Base-by-base conservation (phyloP, 768 basidiomycete species). In the Mycena maculata region DNA sequence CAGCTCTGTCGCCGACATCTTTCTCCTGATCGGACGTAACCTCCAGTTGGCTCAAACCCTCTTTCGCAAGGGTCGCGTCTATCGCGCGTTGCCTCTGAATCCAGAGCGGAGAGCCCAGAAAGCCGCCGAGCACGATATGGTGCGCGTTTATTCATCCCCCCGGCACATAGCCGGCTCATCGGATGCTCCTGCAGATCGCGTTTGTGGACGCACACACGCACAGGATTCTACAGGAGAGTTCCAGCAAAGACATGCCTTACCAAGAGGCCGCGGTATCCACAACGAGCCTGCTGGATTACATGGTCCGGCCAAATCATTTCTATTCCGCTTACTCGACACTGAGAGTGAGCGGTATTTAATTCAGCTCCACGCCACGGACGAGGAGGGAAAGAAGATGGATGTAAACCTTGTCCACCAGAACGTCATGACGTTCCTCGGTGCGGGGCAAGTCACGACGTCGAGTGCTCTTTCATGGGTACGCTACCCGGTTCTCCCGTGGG, bases 71-170 rank as follows among this genome's bases (percentile, higher is more conserved):
- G 67, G 67, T 1, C 30, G 45, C 16, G 9, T 68, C 18, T 68
- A 68, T 18, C 67, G 67, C 13, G 67, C 67, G 31, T 48, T 68
- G 12, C 67, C 67, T 1, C n/a, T n/a, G n/a, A 68, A 68, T 16
- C 67, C 67, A 9, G 67, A 68, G 28, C 5, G 16, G 12, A n/a
- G 60, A 5, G 60, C 25, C 31, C 67, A 63, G 33, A 58, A 42
- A 25, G 10, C 15, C 44, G 25, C n/a, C 2, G 20, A 36, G 11
- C 9, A 3, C 2, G 13, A 63, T 12, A 2, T 30, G 44, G 62
- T 63, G 10, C 12, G 62, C 3, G 16, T 31, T 20, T 41, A 18
- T 23, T 44, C 45, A 39, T 28, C 47, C 58, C 31, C 10, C 42
- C 30, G 42, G 38, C 5, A 45, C 16, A 28, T 10, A 47, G 18